These are phyloP conservation scores for Boletus eberwhitei DNA, from an alignment of 768 basidiomycete species.

Conservation along the genomic window DNA sequence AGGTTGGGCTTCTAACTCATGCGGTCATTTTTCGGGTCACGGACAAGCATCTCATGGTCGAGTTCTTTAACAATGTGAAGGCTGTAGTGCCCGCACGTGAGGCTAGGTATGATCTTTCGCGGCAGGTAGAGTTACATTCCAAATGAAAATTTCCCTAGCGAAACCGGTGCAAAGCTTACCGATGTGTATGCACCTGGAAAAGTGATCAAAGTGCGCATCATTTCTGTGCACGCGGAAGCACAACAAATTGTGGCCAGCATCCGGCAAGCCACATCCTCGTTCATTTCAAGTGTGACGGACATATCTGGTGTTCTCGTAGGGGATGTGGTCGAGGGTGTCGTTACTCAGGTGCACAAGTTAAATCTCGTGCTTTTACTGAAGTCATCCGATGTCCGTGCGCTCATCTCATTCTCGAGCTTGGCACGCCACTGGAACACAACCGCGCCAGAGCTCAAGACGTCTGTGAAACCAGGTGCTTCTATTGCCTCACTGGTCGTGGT, in stretches of 20 bases:
- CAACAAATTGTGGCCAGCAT: conserved; percentile 80
- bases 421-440: conserved; percentile 74
- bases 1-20: conserved; percentile 68
- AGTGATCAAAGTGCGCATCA: conserved; percentile 80
- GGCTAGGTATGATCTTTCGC: conserved; percentile 57
- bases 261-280: conserved; percentile 65
- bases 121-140: neutral
- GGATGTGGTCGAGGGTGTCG: conserved; percentile 60
- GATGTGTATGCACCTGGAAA: conserved; percentile 76
- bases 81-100: conserved; percentile 80
- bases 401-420: conserved; percentile 84
- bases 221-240: conserved; percentile 54
- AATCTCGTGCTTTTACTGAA: conserved; percentile 74
- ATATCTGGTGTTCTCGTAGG: conserved; percentile 78
- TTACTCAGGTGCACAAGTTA: conserved; percentile 83
- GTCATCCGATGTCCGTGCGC: conserved; percentile 66
- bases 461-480: conserved; percentile 64
- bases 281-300: conserved; percentile 48
- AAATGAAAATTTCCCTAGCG: conserved; percentile 44
- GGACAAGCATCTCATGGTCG: conserved; percentile 78
- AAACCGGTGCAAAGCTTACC: conserved; percentile 54
- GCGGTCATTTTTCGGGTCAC: conserved; percentile 82
- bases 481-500: conserved; percentile 84
- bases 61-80: conserved; percentile 87
- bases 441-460: conserved; percentile 58